Evolutionary conservation across 805 yeast species (phyloP).

Genomic region (Peterozyma toletana): DNA sequence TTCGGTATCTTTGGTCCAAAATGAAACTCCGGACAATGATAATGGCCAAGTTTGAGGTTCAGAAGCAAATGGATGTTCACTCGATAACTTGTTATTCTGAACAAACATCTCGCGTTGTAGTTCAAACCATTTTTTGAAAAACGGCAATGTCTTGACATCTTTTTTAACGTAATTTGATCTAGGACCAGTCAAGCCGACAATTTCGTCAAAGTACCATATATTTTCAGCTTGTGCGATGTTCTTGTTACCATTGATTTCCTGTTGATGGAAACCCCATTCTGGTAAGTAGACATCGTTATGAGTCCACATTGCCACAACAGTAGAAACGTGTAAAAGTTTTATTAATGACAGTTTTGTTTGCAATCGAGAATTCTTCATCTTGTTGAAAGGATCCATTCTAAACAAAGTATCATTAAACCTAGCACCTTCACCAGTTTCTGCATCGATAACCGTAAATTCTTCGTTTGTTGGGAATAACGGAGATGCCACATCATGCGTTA

Average conservation of each 20-base stretch:
- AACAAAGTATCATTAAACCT: constrained; percentile 73
- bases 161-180: constrained; percentile 65
- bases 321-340: constrained; percentile 73
- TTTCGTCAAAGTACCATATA: constrained; percentile 70
- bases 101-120: constrained; percentile 83
- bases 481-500: constrained; percentile 95
- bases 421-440: constrained; percentile 47
- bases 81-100: constrained; percentile 80
- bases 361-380: constrained; percentile 40
- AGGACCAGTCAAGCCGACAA: constrained; percentile 54
- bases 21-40: constrained; percentile 84
- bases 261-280: constrained; percentile 90
- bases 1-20: constrained; percentile 75
- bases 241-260: constrained; percentile 94
- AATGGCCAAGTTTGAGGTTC: constrained; percentile 91
- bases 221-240: constrained; percentile 61
- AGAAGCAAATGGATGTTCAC: constrained; percentile 94
- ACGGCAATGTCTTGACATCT: constrained; percentile 54
- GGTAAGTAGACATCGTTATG: constrained; percentile 80
- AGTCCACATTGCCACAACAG: constrained; percentile 92
- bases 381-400: constrained; percentile 56
- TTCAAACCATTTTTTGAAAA: constrained; percentile 84
- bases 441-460: constrained; percentile 73
- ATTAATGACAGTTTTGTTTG: constrained; percentile 67
- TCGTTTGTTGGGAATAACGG: constrained; percentile 89